Conservation (phyloP, 495 filamentous ascomycete genomes). For the Thozetella sp. region DNA sequence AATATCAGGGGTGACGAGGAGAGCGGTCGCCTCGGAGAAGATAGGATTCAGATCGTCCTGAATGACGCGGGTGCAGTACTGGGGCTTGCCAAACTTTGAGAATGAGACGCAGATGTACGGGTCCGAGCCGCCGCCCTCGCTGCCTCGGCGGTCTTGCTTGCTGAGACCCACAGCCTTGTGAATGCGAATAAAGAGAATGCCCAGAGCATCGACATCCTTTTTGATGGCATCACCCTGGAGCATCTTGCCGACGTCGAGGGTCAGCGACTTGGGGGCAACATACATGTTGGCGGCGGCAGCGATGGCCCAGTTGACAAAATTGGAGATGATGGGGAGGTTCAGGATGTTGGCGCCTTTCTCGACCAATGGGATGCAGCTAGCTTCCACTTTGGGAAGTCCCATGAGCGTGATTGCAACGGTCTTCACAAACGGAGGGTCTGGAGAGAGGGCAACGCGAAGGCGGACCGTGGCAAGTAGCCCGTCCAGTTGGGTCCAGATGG, state of each 20-base stretch:
- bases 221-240: constrained; percentile 86
- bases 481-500: constrained; percentile 86
- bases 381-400: constrained; percentile 85
- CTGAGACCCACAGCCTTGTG: constrained; percentile 83
- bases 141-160: constrained; percentile 87
- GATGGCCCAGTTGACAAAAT: constrained; percentile 98
- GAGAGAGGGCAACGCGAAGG: constrained; percentile 80
- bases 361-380: constrained; percentile 91
- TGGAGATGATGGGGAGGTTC: constrained; percentile 89
- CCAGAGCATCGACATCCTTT: constrained; percentile 84
- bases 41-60: constrained; percentile 92
- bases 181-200: constrained; percentile 88
- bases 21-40: constrained; percentile 87
- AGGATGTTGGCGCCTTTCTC: constrained; percentile 87
- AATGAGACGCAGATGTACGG: constrained; percentile 79
- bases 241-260: constrained; percentile 87
- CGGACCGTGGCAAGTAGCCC: constrained; percentile 86
- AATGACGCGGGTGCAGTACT: constrained; percentile 96
- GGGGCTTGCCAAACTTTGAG: constrained; percentile 91
- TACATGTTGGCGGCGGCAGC: constrained; percentile 84
- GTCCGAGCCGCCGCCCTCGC: constrained; percentile 86
- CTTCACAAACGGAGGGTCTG: constrained; percentile 88
- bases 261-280: constrained; percentile 95
- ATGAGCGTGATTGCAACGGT: constrained; percentile 91
- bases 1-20: constrained; percentile 82